These are phyloP conservation scores for Chrysoporthe cubensis DNA, from an alignment of 2,329 filamentous ascomycete species.

Conservation along the genomic window DNA sequence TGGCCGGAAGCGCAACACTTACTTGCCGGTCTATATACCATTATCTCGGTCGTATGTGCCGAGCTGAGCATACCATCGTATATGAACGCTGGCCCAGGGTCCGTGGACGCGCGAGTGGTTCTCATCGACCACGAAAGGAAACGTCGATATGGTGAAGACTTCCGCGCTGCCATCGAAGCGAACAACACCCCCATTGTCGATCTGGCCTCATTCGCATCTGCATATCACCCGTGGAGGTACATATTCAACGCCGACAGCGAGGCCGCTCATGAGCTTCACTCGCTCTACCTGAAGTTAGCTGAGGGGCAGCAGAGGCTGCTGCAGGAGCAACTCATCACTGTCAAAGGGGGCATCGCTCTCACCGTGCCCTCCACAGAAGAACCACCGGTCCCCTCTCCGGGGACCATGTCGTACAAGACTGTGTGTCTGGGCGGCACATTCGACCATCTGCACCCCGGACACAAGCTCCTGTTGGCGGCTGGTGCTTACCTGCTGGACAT, in stretches of 20 bases:
- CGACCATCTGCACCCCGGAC: slow-evolving; percentile 91
- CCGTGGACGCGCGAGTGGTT: slow-evolving; percentile 76
- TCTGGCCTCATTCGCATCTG: slow-evolving; percentile 55
- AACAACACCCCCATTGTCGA: slow-evolving; percentile 54
- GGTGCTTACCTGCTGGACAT: slow-evolving; percentile 72
- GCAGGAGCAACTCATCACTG: slow-evolving; percentile 54
- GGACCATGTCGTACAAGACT: slow-evolving; percentile 52
- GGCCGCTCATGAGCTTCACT: slow-evolving; percentile 61
- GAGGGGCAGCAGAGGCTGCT: slow-evolving; percentile 52
- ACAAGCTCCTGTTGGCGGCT: slow-evolving; percentile 95
- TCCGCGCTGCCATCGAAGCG: slow-evolving; percentile 42
- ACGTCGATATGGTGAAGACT: slow-evolving; percentile 39
- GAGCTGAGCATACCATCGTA: slow-evolving; percentile 63
- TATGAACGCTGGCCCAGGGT: slow-evolving; percentile 62
- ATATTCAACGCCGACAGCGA: slow-evolving; percentile 71
- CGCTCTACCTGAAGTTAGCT: slow-evolving; percentile 50
- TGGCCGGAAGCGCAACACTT: slow-evolving; percentile 75
- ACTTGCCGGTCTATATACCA: slow-evolving; percentile 76
- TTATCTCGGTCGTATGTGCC: slow-evolving; percentile 74
- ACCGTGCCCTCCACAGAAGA: slow-evolving; percentile 35
- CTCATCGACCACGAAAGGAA: slow-evolving; percentile 66
- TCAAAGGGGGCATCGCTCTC: slow-evolving; percentile 58
- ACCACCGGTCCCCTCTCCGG: slow-evolving; percentile 30
- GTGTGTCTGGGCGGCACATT: slow-evolving; percentile 93
- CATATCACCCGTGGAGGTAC: slow-evolving; percentile 62